Evolutionary conservation across 176 grass and related monocot genomes (phyloP), one percentile per base, ranked within the genome.

Genomic region (Eragrostis curvula): DNA sequence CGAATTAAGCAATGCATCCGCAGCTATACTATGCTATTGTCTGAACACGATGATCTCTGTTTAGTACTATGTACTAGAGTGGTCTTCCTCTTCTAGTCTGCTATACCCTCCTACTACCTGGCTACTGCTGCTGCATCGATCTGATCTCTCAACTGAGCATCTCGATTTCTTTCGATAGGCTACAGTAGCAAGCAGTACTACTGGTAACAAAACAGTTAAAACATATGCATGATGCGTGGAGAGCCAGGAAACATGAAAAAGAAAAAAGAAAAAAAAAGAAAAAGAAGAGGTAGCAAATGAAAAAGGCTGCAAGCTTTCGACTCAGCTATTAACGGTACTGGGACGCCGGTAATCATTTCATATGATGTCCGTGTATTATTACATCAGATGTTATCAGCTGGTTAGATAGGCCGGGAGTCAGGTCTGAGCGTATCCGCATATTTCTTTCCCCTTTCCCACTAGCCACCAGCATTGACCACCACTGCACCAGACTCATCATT

Each of bases 381-480:
- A 74, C 3, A 44, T 23, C 45, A 66, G 40, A 20, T 44, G n/a
- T n/a, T n/a, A n/a, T n/a, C n/a, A n/a, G n/a, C n/a, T n/a, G n/a
- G n/a, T n/a, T n/a, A n/a, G n/a, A n/a, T n/a, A n/a, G n/a, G n/a
- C 56, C 12, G 13, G 9, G 20, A 12, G 12, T 16, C 49, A 66
- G 67, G 62, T 51, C 62, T 60, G 42, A 69, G 49, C 30, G 55
- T 72, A 69, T 87, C 85, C 17, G 53, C 64, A 88, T 66, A 57
- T 74, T 32, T 17, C 44, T 52, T 60, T 11, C 15, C 45, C 17
- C 85, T 61, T 67, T 73, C 40, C 44, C 11, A 63, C 66, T 17
- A 79, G 41, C 56, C 61, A 62, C 16, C 74, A 59, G 36, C 55
- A 70, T 68, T 21, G 51, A 81, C 51, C 64, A 87, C 42, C 18